Conservation (phyloP, 2,329 filamentous ascomycete species). For the Monosporascus sp. region DNA sequence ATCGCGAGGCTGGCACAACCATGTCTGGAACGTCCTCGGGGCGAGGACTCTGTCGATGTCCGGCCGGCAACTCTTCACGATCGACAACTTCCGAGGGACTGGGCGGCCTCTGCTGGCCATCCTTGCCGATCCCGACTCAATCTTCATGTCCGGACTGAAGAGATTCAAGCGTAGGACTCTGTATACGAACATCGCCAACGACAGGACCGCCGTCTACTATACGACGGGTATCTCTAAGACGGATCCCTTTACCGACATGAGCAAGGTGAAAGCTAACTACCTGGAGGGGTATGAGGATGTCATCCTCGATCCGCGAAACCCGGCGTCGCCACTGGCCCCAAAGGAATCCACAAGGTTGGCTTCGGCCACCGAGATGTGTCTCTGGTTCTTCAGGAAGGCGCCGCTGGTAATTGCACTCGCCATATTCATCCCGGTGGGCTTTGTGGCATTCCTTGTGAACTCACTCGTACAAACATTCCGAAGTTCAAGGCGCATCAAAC, state of each 20-base stretch:
- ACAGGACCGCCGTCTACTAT: conserved; percentile 75
- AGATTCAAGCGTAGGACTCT: conserved; percentile 71
- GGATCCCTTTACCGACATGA: conserved; percentile 69
- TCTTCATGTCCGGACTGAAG: conserved; percentile 76
- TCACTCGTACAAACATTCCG: conserved; percentile 70
- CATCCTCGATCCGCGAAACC: conserved; percentile 63
- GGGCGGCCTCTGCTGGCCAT: conserved; percentile 74
- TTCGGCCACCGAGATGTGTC: conserved; percentile 25
- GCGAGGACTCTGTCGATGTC: conserved; percentile 76
- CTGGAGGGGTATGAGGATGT: conserved; percentile 68
- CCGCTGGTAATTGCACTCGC: conserved; percentile 61
- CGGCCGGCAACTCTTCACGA: conserved; percentile 79
- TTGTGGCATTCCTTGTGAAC: conserved; percentile 68
- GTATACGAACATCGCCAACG: conserved; percentile 85
- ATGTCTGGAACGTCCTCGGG: conserved; percentile 78
- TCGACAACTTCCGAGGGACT: conserved; percentile 80
- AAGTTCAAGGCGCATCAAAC: conserved; percentile 67
- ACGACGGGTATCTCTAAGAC: conserved; percentile 73
- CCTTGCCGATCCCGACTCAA: conserved; percentile 74
- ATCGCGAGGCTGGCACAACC: conserved; percentile 58
- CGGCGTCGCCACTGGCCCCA: conserved; percentile 45
- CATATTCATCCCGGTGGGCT: conserved; percentile 68
- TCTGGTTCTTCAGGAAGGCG: conserved; percentile 42
- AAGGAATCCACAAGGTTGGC: conserved; percentile 24
- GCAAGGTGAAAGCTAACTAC: conserved; percentile 67